Evolutionary conservation across 78 protist species (phyloP).

Genomic region (Dictyostelium purpureum): DNA sequence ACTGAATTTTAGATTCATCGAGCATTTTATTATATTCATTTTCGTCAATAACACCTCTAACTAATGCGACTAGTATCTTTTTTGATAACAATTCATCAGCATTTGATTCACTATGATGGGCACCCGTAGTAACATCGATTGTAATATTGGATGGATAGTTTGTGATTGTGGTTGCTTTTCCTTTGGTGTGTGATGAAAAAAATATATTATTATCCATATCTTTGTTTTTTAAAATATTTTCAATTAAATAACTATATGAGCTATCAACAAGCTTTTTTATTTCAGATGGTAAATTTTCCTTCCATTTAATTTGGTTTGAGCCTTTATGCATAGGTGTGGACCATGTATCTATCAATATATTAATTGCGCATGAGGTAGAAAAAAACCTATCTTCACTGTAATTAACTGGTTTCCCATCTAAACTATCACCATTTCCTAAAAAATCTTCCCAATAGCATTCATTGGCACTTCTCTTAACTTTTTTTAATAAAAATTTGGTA

Average conservation of each 20-base stretch:
- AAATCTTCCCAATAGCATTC: slow-evolving; percentile 22
- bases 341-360: slow-evolving; percentile 35
- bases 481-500: neutral
- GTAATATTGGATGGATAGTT: slow-evolving; percentile 9
- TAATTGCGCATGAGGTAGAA: neutral
- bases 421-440: slow-evolving; percentile 26
- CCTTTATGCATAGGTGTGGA: neutral
- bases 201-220: slow-evolving; percentile 14
- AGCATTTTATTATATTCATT: neutral
- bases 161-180: neutral
- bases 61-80: neutral
- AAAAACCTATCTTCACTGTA: slow-evolving; percentile 37
- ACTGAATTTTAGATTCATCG: neutral
- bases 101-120: too few relatives aligned
- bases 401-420: neutral
- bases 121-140: slow-evolving; percentile 12
- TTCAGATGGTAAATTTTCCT: neutral
- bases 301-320: neutral
- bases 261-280: neutral
- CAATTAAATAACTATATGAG: neutral
- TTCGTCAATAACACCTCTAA: neutral
- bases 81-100: neutral
- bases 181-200: slow-evolving; percentile 1
- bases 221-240: neutral
- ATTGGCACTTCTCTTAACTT: neutral